phyloP scores from a whole-genome alignment of 768 basidiomycete genomes.

The Trametes villosa region DNA sequence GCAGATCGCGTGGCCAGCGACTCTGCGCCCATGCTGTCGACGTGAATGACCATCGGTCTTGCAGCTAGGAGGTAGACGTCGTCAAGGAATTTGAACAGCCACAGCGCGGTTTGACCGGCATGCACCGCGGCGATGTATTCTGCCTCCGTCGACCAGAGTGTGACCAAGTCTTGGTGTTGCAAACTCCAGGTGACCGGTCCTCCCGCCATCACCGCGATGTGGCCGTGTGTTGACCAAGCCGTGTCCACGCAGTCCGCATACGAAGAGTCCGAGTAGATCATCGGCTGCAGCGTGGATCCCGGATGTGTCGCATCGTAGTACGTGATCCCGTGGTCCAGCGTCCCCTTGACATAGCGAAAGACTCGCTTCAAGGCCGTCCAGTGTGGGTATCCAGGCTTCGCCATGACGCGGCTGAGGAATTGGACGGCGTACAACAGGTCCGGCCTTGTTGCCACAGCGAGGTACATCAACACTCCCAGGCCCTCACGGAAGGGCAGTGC shows the following conservation, averaged over 20 bases:
- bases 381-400: constrained; percentile 25
- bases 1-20: not conserved
- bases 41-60: not conserved
- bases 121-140: not conserved
- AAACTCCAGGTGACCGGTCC: too few relatives aligned
- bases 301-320: too few relatives aligned
- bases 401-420: constrained; percentile 15
- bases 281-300: too few relatives aligned
- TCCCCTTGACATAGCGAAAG: constrained; percentile 32
- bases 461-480: constrained; percentile 17
- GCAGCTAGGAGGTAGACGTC: not conserved
- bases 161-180: too few relatives aligned
- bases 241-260: too few relatives aligned
- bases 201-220: too few relatives aligned
- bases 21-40: not conserved
- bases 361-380: constrained; percentile 30
- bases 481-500: constrained; percentile 8
- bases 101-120: not conserved
- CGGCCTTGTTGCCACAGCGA: constrained; percentile 10
- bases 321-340: too few relatives aligned
- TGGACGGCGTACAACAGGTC: constrained; percentile 17
- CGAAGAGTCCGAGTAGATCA: too few relatives aligned
- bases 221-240: too few relatives aligned
- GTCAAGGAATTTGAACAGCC: not conserved
- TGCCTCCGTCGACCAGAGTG: too few relatives aligned